Percentiles rank a stretch among this genome's conserved stretches.
Evolutionary conservation across 768 basidiomycete genomes (phyloP).

Genomic region (Tricholoma saponaceum): DNA sequence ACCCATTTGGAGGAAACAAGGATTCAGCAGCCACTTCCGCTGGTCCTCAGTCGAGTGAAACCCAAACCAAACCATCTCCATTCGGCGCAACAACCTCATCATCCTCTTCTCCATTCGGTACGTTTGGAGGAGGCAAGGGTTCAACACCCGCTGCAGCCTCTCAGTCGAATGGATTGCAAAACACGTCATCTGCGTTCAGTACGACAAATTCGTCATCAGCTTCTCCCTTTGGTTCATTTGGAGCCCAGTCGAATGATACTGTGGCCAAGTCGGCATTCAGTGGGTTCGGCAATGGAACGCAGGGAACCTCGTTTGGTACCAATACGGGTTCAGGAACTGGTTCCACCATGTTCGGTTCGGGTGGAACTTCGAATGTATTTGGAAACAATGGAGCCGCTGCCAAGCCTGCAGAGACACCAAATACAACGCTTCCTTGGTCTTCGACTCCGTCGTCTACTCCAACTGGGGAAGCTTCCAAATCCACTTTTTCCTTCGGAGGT

Average conservation of each 20-base stretch:
- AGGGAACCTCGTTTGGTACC: neutral
- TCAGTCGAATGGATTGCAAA: neutral
- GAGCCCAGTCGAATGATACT: neutral
- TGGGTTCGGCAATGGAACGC: conserved; percentile 8
- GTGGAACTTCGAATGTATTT: neutral
- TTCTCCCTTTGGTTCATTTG: neutral
- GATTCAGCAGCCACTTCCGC: neutral
- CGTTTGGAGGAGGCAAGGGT: neutral
- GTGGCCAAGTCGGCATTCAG: conserved; percentile 2
- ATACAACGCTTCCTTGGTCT: conserved; percentile 8
- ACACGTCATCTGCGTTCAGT: neutral
- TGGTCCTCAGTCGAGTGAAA: neutral
- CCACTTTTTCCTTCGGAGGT: conserved; percentile 13
- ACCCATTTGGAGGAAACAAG: conserved; percentile 1
- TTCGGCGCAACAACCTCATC: neutral
- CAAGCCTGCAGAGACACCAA: conserved; percentile 12
- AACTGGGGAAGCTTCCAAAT: conserved; percentile 2
- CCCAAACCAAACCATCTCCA: neutral
- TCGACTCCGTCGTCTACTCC: conserved; percentile 4
- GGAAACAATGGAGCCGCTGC: conserved; percentile 5
- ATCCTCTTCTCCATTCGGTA: neutral
- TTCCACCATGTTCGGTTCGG: neutral
- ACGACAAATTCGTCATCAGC: neutral
- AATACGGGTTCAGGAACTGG: neutral
- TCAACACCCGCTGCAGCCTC: neutral